Percentiles rank a stretch among this genome's conserved stretches.
Conservation (phyloP, 495 filamentous ascomycete species). For the Neurospora hispaniola region DNA sequence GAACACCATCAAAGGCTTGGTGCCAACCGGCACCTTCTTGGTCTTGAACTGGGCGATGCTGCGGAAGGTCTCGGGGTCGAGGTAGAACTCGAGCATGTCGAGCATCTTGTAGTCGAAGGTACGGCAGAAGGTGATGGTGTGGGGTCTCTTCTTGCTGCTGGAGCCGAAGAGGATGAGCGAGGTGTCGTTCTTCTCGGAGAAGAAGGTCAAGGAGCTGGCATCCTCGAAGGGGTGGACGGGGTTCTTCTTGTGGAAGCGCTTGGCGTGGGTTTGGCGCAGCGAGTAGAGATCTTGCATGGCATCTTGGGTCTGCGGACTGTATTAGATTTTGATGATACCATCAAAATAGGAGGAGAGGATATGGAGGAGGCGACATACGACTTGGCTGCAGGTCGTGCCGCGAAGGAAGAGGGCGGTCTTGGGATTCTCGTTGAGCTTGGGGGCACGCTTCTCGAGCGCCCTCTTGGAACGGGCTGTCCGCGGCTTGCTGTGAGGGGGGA, state of each 20-base stretch:
- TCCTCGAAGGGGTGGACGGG: conserved; percentile 82
- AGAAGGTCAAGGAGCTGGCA: conserved; percentile 74
- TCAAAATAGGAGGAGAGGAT: no score
- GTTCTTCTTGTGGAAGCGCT: conserved; percentile 95
- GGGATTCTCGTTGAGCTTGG: conserved; percentile 78
- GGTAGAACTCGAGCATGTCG: conserved; percentile 83
- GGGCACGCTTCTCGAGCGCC: conserved; percentile 77
- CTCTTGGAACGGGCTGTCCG: conserved; percentile 90
- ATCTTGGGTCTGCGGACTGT: conserved; percentile 41
- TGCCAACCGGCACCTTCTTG: conserved; percentile 66
- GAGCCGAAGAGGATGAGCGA: conserved; percentile 59
- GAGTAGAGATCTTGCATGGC: conserved; percentile 73
- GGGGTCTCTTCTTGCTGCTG: conserved; percentile 86
- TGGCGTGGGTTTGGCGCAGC: conserved; percentile 64
- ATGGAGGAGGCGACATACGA: conserved; percentile 29
- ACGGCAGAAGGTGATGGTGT: conserved; percentile 73
- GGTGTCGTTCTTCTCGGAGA: conserved; percentile 90
- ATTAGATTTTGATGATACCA: background rate
- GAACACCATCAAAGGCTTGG: conserved; percentile 82
- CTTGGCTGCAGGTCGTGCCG: conserved; percentile 66
- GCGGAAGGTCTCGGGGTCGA: conserved; percentile 57
- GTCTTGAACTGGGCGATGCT: conserved; percentile 69
- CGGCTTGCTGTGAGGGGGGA: conserved; percentile 55
- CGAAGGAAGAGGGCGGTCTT: conserved; percentile 81
- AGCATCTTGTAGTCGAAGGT: conserved; percentile 76